A percentile compares a stretch with the other conserved stretches of the same genome.
phyloP scores from a whole-genome alignment of 73 alveolate genomes.

The Symbiodinium natans region DNA sequence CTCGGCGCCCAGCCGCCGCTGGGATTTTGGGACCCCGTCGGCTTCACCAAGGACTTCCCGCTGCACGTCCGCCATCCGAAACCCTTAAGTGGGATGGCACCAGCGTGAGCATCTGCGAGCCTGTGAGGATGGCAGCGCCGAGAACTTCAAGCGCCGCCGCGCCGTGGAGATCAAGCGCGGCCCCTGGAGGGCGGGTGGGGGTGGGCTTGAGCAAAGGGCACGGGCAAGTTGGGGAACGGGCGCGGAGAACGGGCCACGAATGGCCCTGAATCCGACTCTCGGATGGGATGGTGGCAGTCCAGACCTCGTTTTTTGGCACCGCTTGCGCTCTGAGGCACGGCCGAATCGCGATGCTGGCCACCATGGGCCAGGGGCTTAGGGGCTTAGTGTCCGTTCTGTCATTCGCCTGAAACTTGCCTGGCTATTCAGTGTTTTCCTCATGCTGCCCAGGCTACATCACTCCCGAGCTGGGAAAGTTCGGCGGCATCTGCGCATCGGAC shows the following conservation, averaged over 20 bases:
- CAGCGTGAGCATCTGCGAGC: no score
- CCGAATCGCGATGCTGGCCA: background rate
- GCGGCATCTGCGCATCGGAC: background rate
- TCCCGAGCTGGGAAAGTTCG: background rate
- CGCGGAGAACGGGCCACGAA: no score
- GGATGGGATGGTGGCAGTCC: no score
- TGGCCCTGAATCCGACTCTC: no score
- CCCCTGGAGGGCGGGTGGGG: no score
- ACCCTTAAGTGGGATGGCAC: no score
- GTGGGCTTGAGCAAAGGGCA: no score
- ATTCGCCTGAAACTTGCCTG: no score
- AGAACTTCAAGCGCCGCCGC: constrained; percentile 65
- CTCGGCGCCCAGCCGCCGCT: background rate
- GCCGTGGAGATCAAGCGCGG: constrained; percentile 61
- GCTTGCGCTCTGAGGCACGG: background rate
- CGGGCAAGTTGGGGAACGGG: no score
- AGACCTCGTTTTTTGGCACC: background rate
- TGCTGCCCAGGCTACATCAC: background rate
- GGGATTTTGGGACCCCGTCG: background rate
- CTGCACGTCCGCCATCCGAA: no score
- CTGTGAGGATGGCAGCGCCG: constrained; percentile 7
- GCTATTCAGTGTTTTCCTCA: no score
- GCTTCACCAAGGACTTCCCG: background rate
- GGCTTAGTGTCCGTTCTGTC: no score
- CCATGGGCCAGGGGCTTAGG: background rate